These are phyloP conservation scores for Sordariomycetes sp. DNA, from an alignment of 2,329 filamentous ascomycete genomes.

Conservation along the genomic window DNA sequence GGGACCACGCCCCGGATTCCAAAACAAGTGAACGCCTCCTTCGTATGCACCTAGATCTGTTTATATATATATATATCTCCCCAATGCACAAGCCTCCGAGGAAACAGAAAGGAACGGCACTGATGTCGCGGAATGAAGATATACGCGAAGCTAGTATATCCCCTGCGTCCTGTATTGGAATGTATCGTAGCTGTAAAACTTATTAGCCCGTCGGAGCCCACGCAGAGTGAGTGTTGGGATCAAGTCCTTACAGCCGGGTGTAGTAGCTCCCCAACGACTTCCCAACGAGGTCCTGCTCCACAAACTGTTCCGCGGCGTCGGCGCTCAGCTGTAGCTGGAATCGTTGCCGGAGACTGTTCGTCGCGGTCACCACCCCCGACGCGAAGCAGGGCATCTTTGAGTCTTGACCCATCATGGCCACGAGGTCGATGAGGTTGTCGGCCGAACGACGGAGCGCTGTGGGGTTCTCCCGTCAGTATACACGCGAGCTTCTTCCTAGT, in stretches of 20 bases:
- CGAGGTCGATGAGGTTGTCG: conserved; percentile 70
- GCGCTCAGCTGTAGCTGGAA: conserved; percentile 77
- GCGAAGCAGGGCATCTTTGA: conserved; percentile 80
- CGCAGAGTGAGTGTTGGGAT: background rate
- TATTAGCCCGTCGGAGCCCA: conserved; percentile 9
- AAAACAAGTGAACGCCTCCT: background rate
- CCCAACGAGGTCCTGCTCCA: conserved; percentile 66
- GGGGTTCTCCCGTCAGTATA: background rate
- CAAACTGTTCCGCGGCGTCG: conserved; percentile 71
- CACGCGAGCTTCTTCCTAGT: background rate
- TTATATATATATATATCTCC: background rate
- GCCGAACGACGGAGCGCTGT: conserved; percentile 64
- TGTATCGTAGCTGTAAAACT: conserved; percentile 56
- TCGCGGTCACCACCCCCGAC: conserved; percentile 61
- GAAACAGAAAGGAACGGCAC: background rate
- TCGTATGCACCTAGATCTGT: background rate
- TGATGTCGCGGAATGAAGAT: background rate
- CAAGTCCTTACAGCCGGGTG: conserved; percentile 58
- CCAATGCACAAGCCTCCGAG: background rate
- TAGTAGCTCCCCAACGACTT: conserved; percentile 84
- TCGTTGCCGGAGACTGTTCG: conserved; percentile 57
- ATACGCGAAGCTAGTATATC: conserved; percentile 51
- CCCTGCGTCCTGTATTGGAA: conserved; percentile 84
- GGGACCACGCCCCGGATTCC: too few species aligned
- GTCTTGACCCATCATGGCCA: conserved; percentile 74